phyloP scores from a whole-genome alignment of 2,329 filamentous ascomycete genomes.

The Cercospora beticola region DNA sequence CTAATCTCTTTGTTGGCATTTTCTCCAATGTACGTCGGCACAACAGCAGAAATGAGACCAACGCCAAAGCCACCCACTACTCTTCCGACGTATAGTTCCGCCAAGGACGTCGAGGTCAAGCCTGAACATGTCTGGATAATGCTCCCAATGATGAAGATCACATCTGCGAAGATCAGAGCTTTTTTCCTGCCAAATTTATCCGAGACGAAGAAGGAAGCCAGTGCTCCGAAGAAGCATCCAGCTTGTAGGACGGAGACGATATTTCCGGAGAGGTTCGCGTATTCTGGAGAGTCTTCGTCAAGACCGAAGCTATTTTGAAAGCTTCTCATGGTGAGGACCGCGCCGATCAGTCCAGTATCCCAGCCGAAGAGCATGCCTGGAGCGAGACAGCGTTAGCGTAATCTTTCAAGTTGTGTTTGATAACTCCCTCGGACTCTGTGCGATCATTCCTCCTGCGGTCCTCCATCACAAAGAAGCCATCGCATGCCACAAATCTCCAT shows the following conservation, averaged over 20 bases:
- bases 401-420: neutral
- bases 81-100: slow-evolving; percentile 45
- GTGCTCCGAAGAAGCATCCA: slow-evolving; percentile 48
- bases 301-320: slow-evolving; percentile 46
- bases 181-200: slow-evolving; percentile 45
- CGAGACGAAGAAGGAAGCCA: slow-evolving; percentile 44
- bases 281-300: slow-evolving; percentile 35
- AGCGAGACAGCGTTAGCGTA: neutral
- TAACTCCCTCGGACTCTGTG: neutral
- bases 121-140: slow-evolving; percentile 43
- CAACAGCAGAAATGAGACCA: slow-evolving; percentile 45
- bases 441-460: neutral
- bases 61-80: slow-evolving; percentile 49
- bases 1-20: slow-evolving; percentile 44
- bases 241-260: slow-evolving; percentile 48
- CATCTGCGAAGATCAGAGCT: slow-evolving; percentile 44
- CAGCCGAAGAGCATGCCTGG: slow-evolving; percentile 21
- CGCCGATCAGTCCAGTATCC: slow-evolving; percentile 37
- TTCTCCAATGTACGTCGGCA: slow-evolving; percentile 49
- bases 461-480: neutral
- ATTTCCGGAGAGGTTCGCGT: slow-evolving; percentile 45
- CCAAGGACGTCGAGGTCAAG: slow-evolving; percentile 34
- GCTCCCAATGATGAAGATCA: slow-evolving; percentile 46
- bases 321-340: slow-evolving; percentile 45
- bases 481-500: neutral